Percentiles rank a stretch among this genome's conserved stretches.
phyloP scores from a whole-genome alignment of 2,329 filamentous ascomycete genomes.

The Claviceps spartinae region DNA sequence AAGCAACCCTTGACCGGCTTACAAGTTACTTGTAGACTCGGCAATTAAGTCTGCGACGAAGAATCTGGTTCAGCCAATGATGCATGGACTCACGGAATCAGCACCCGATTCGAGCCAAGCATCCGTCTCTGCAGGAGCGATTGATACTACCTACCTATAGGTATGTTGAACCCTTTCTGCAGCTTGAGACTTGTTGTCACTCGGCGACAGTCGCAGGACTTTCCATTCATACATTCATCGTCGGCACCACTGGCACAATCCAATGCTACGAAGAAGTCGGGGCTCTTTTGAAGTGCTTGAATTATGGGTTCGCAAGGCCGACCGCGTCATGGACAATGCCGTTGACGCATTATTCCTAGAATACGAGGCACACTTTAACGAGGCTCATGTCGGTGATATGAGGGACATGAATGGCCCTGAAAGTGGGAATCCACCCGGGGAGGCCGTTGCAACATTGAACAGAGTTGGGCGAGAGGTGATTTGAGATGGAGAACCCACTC shows the following conservation, averaged over 20 bases:
- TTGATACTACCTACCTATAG: too few relatives aligned
- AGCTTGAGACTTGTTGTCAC: too few relatives aligned
- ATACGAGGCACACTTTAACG: conserved; percentile 31
- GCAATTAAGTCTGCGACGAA: conserved; percentile 46
- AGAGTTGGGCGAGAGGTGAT: conserved; percentile 53
- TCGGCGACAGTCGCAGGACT: too few relatives aligned
- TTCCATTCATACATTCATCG: too few relatives aligned
- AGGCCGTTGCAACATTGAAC: conserved; percentile 37
- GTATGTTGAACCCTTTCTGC: too few relatives aligned
- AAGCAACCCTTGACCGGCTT: too few relatives aligned
- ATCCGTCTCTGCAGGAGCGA: conserved; percentile 13
- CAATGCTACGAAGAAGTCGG: too few relatives aligned
- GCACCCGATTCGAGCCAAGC: conserved; percentile 12
- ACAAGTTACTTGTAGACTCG: conserved; percentile 26
- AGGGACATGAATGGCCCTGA: conserved; percentile 33
- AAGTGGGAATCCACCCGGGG: conserved; percentile 47
- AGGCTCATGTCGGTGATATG: conserved; percentile 49
- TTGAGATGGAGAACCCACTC: conserved; percentile 52
- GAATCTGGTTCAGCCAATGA: conserved; percentile 43
- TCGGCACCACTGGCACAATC: too few relatives aligned
- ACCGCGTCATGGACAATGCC: background rate
- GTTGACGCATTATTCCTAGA: background rate
- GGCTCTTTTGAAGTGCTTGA: too few relatives aligned
- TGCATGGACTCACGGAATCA: conserved; percentile 21
- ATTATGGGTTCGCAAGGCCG: background rate